Conservation (phyloP, 352 stramenopile genomes). For the Phytophthora constricta region DNA sequence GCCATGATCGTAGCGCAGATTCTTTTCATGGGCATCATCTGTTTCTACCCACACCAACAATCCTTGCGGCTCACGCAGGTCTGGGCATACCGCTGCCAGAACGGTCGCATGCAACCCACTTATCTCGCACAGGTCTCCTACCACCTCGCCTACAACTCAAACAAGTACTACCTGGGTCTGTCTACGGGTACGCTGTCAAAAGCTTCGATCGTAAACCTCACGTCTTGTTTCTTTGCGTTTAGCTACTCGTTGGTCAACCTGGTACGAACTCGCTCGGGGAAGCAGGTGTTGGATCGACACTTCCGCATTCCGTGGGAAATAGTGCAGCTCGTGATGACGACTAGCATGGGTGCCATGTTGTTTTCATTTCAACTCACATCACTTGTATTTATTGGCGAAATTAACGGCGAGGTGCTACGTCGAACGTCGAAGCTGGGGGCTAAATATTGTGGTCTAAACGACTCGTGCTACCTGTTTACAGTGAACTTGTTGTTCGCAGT, state of each 20-base stretch:
- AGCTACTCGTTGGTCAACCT: not conserved
- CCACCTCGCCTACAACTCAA: not conserved
- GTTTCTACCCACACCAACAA: conserved; percentile 29
- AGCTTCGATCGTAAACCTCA: not conserved
- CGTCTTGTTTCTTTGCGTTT: not conserved
- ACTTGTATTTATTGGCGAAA: not conserved
- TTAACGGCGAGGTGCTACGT: not conserved
- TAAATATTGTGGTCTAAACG: not conserved
- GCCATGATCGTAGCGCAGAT: conserved; percentile 36
- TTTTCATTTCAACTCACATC: not conserved
- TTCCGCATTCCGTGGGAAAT: not conserved
- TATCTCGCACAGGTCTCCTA: not conserved
- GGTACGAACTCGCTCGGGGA: not conserved
- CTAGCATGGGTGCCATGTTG: not conserved
- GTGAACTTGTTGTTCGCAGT: not conserved
- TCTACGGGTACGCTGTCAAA: not conserved
- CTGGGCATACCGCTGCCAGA: not conserved
- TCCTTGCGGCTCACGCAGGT: conserved; percentile 10
- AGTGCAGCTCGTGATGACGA: not conserved
- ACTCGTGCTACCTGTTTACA: not conserved
- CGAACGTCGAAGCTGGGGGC: not conserved
- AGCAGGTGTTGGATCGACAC: not conserved
- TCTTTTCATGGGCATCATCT: conserved; percentile 35
- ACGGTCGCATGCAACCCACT: not conserved
- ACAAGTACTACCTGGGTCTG: not conserved